Evolutionary conservation across 331 rosid genomes (phyloP), one percentile per base, ranked within the genome.

Genomic region (Quercus lobata): DNA sequence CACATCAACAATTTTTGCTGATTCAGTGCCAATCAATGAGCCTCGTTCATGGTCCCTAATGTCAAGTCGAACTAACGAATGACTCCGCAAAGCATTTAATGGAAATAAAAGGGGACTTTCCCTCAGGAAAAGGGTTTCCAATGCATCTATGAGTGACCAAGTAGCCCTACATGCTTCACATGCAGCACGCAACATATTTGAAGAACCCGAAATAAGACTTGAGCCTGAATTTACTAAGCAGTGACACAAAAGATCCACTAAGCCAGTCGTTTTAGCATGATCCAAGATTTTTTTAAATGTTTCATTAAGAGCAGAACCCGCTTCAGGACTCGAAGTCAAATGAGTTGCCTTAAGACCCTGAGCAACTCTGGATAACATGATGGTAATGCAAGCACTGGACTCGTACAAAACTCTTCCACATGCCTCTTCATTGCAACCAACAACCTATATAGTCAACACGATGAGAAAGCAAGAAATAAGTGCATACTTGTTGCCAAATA

Each of bases 141-240:
- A 69, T 73, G 96, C 96, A 81, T 89, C 91, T 84, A 93, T 81
- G 78, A 96, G 79, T 24, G 84, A 89, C 99, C 99, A 96, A 85
- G 86, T 76, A 76, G 98, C 94, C 75, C 85, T 86, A 72, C 97
- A 93, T 52, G 96, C 93, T 87, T 96, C 98, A 81, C 94, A 90
- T 77, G 99, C 96, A 82, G 91, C 91, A 76, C 94, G 90, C 72
- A 89, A 81, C 89, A 96, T 89, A 83, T 77, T 83, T 55, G 94
- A 91, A 83, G 99, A 93, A 72, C 99, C 99, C 25, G 94, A 92
- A 78, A 86, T 86, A 80, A 92, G 95, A 85, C 98, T 90, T 0
- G 94, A 86, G 49, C 98, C 99, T 61, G 97, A 85, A 75, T 83
- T 89, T 46, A 88, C 90, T 84, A 96, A 84, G 88, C 99, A 88